Evolutionary conservation across 768 basidiomycete species (phyloP).

Genomic region (Panaeolus cyanescens): DNA sequence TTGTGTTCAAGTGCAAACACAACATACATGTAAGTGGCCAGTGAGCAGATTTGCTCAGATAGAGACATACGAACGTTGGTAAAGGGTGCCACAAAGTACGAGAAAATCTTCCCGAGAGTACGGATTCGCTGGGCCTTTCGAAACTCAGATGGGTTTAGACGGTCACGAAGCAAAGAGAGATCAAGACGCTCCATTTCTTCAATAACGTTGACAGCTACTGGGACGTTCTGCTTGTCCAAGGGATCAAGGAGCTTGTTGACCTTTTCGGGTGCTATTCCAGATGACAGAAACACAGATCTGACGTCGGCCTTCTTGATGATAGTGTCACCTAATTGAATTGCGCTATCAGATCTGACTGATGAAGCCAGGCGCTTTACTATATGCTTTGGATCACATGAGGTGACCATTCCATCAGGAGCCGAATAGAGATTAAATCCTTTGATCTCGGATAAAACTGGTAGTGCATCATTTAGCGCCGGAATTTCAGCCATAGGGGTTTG

Average conservation of each 20-base stretch:
- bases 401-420: constrained; percentile 14
- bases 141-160: background rate
- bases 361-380: constrained; percentile 29
- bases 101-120: constrained; percentile 11
- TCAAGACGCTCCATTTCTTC: constrained; percentile 12
- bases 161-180: background rate
- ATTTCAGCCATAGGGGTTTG: constrained; percentile 5
- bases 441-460: constrained; percentile 12
- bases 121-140: constrained; percentile 12
- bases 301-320: constrained; percentile 9
- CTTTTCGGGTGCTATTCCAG: constrained; percentile 5
- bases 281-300: constrained; percentile 15
- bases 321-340: constrained; percentile 17
- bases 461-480: constrained; percentile 14
- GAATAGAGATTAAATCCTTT: constrained; percentile 24
- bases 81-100: constrained; percentile 25
- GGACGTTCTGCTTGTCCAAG: constrained; percentile 34
- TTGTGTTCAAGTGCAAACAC: constrained; percentile 8
- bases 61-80: constrained; percentile 22
- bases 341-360: constrained; percentile 16
- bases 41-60: constrained; percentile 23
- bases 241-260: constrained; percentile 22
- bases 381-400: constrained; percentile 30
- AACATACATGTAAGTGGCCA: constrained; percentile 31
- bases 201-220: constrained; percentile 19